Evolutionary conservation across 2,329 filamentous ascomycete species (phyloP).

Genomic region (Diaporthe velutina): DNA sequence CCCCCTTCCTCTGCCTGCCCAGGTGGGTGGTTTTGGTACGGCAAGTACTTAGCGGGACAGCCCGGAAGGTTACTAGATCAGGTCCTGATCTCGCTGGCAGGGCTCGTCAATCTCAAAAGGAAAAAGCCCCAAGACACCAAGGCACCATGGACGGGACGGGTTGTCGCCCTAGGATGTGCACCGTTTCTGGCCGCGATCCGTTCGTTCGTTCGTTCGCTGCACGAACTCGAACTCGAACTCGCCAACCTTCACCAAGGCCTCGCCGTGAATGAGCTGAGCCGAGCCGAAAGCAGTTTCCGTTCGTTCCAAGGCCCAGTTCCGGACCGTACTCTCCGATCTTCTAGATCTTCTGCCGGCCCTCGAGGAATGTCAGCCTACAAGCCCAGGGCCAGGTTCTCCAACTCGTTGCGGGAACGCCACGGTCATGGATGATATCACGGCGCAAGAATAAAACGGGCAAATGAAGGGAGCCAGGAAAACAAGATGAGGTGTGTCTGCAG

Average conservation of each 20-base stretch:
- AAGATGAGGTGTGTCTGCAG: constrained; percentile 5
- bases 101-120: constrained; percentile 30
- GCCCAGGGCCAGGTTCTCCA: not conserved
- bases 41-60: constrained; percentile 34
- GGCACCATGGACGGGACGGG: constrained; percentile 18
- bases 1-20: constrained; percentile 20
- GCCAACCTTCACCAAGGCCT: constrained; percentile 21
- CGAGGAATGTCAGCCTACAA: constrained; percentile 32
- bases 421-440: constrained; percentile 21
- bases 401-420: constrained; percentile 3
- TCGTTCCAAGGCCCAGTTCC: constrained; percentile 18
- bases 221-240: constrained; percentile 12
- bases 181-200: constrained; percentile 18
- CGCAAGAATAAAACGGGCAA: constrained; percentile 11
- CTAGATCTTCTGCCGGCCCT: constrained; percentile 23
- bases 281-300: constrained; percentile 21
- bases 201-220: not conserved
- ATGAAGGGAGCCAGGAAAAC: not conserved
- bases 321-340: constrained; percentile 20
- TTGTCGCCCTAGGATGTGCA: constrained; percentile 22
- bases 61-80: constrained; percentile 32
- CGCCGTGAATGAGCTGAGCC: constrained; percentile 24
- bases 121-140: constrained; percentile 22
- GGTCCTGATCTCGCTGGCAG: constrained; percentile 23
- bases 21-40: constrained; percentile 25